phyloP scores from a whole-genome alignment of 73 alveolate genomes.

The Tetrahymena borealis region DNA sequence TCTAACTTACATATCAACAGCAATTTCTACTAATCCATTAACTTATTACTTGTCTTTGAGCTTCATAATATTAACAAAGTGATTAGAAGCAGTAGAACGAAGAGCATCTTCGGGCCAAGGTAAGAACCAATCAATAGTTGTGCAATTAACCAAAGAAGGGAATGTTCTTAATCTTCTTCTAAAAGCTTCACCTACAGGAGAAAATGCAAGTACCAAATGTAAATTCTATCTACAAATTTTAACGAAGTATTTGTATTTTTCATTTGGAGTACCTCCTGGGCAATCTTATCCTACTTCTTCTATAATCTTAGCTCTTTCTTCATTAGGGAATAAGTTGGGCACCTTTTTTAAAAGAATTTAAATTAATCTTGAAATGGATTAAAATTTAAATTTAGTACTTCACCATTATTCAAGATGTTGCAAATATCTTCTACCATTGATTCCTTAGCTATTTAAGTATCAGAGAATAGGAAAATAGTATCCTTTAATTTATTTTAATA shows the following conservation, averaged over 20 bases:
- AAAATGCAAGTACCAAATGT: constrained; percentile 37
- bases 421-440: constrained; percentile 25
- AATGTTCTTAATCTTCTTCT: constrained; percentile 44
- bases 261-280: constrained; percentile 35
- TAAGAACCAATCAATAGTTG: constrained; percentile 59
- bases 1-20: constrained; percentile 46
- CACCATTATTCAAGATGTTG: constrained; percentile 35
- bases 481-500: background rate
- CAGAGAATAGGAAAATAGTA: constrained; percentile 2
- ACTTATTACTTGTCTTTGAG: constrained; percentile 8
- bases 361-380: background rate
- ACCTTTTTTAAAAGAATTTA: background rate
- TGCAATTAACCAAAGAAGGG: constrained; percentile 57
- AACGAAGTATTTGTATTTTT: constrained; percentile 35
- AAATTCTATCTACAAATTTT: constrained; percentile 32
- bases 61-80: constrained; percentile 8
- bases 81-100: constrained; percentile 28
- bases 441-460: constrained; percentile 9
- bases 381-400: background rate
- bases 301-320: constrained; percentile 36
- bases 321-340: constrained; percentile 20
- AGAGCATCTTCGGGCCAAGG: constrained; percentile 67
- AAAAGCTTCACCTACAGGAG: constrained; percentile 48
- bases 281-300: constrained; percentile 31
- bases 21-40: constrained; percentile 25